Base-by-base conservation (phyloP, 2,329 filamentous ascomycete species). In the Torrubiellomyces zombiae region DNA sequence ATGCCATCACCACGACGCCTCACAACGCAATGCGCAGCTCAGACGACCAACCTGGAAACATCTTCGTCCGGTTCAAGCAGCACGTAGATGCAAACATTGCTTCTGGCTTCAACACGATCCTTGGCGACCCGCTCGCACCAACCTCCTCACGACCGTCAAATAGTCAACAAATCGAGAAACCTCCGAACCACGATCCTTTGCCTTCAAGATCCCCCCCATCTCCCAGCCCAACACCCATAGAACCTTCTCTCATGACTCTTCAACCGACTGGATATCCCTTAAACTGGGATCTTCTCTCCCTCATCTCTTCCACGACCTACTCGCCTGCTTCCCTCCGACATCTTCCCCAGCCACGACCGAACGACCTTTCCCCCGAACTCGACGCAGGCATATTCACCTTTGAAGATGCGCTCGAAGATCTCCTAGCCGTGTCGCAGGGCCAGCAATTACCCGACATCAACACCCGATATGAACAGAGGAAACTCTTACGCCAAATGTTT, bases 341-440 rank as follows among this genome's bases (percentile, higher is more conserved):
- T 28, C 48, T 67, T 6, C 52, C 46, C 6, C 60, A 57, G 31
- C 65, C 65, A 2, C 37, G 48, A 0, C 63, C 63, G 1, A 49
- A 41, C 6, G 60, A 60, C 32, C 44, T 53, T 2, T 51, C 56
- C 7, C 30, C 42, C 4, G 45, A 47, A 21, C 31, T 47, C 16
- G 50, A 56, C 28, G 23, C 44, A 9, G 40, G 37, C 19, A 36
- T 48, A 17, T 65, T 66, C 36, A 63, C 59, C 7, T 70, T 66
- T 33, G 50, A 58, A 16, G 63, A 69, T 33, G 64, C 65, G 23
- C 68, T 69, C 32, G 64, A 70, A 36, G 65, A 70, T 32, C 53
- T 71, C 10, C 47, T 70, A 9, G 46, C 48, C n/a, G 52, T 55
- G 11, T 53, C 51, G n/a, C 50, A 53, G 9, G 55, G 54, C 4